Evolutionary conservation across 2,329 filamentous ascomycete species (phyloP).

Genomic region (Didymella glomerata): DNA sequence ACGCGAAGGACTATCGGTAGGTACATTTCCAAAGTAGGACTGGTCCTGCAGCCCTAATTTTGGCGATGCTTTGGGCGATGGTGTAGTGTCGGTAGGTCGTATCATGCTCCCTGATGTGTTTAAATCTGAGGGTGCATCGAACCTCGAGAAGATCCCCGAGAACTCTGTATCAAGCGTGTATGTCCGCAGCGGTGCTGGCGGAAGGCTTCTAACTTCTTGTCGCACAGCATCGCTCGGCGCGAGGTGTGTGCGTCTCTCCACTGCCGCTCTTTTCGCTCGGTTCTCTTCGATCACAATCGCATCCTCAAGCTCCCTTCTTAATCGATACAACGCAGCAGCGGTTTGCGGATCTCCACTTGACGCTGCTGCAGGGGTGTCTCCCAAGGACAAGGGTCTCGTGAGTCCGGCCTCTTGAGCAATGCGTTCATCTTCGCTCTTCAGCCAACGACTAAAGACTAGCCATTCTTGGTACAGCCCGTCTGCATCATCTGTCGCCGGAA

Average conservation of each 20-base stretch:
- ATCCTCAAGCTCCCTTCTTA: slow-evolving; percentile 42
- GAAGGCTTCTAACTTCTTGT: slow-evolving; percentile 38
- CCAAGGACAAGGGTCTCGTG: slow-evolving; percentile 33
- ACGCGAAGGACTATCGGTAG: slow-evolving; percentile 29
- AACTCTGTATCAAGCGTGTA: slow-evolving; percentile 40
- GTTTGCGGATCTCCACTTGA: slow-evolving; percentile 36
- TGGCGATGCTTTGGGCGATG: slow-evolving; percentile 31
- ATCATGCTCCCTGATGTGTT: slow-evolving; percentile 26
- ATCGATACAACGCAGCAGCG: slow-evolving; percentile 39
- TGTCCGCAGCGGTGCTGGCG: slow-evolving; percentile 35
- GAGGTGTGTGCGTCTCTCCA: slow-evolving; percentile 39
- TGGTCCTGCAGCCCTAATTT: slow-evolving; percentile 8
- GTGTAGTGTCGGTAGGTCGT: slow-evolving; percentile 22
- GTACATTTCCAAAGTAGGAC: slow-evolving; percentile 28
- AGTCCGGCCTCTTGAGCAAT: slow-evolving; percentile 31
- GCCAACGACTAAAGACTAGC: slow-evolving; percentile 40
- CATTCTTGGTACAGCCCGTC: slow-evolving; percentile 45
- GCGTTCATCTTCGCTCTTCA: slow-evolving; percentile 42
- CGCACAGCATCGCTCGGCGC: slow-evolving; percentile 41
- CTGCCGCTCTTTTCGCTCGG: slow-evolving; percentile 37
- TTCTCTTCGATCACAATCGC: slow-evolving; percentile 45
- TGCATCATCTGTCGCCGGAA: slow-evolving; percentile 39
- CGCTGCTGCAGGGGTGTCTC: slow-evolving; percentile 28
- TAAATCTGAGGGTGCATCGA: slow-evolving; percentile 21
- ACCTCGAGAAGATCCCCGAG: slow-evolving; percentile 30